Conservation (phyloP, 2,329 filamentous ascomycete species). For the Madurella mycetomatis region DNA sequence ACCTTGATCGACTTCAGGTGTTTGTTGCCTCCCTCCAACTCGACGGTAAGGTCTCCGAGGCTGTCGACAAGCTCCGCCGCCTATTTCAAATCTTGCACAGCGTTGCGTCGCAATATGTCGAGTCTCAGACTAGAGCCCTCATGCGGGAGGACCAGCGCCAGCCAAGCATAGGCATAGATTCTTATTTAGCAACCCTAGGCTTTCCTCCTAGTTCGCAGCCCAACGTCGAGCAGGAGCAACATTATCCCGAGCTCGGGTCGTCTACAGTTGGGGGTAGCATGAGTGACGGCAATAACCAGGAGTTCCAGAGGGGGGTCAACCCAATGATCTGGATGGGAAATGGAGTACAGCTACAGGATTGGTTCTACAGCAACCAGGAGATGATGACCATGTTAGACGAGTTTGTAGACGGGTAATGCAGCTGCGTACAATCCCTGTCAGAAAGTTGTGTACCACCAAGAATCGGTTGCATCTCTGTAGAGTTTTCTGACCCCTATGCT, state of each 20-base stretch:
- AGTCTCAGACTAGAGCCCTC: constrained; percentile 25
- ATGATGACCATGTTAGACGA: constrained; percentile 36
- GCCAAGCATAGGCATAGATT: constrained; percentile 38
- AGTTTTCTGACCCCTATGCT: no score
- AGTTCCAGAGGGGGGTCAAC: constrained; percentile 19
- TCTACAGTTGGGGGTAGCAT: background rate
- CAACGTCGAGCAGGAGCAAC: constrained; percentile 19
- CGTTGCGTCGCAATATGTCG: constrained; percentile 55
- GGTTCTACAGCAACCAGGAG: constrained; percentile 37
- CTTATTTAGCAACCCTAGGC: constrained; percentile 49
- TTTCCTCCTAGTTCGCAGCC: constrained; percentile 29
- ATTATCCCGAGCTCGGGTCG: background rate
- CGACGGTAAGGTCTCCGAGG: constrained; percentile 49
- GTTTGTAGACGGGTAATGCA: no score
- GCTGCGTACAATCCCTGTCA: no score
- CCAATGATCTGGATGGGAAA: constrained; percentile 36
- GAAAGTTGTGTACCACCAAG: no score
- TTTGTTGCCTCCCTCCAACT: constrained; percentile 54
- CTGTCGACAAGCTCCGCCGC: constrained; percentile 42
- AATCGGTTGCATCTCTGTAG: no score
- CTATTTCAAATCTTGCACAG: constrained; percentile 56
- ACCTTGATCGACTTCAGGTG: constrained; percentile 50
- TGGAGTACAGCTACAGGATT: constrained; percentile 35
- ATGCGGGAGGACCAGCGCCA: background rate
- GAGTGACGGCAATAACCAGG: constrained; percentile 1